Evolutionary conservation across 2,329 filamentous ascomycete genomes (phyloP), one percentile per base, ranked within the genome.

Genomic region (Endothia cerciana): DNA sequence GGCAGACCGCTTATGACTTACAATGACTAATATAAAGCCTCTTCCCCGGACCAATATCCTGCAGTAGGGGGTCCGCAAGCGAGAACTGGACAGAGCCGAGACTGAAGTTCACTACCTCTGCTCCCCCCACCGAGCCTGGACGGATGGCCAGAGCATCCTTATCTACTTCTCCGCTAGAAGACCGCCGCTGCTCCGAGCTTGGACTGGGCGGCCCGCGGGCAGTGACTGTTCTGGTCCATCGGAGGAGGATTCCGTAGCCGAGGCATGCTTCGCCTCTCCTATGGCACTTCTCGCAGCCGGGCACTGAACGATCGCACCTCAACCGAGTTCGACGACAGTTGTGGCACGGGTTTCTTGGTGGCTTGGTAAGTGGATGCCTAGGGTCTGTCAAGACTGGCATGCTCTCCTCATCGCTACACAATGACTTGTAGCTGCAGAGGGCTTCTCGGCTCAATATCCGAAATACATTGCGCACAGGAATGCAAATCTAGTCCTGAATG

Each of bases 301-400:
- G 87, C 60, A 83, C 77, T 41, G 86, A 88, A 67, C 83, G 81
- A 75, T 89, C 87, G 75, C 87, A 89, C 72, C 86, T 85, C 74
- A 86, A 81, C 70, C 87, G 83, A 72, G 82, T 82, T 65, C 82
- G 83, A 67, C 86, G 85, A 75, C 87, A 89, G 76, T 87, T 88
- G 76, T 89, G 85, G 74, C 87, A 89, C 67, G 83, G 72, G 71
- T 81, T 83, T 74, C 74, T 70, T 55, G 72, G 70, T 58, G 68
- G 36, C 30, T 61, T 60, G 17, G 53, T 28, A 22, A 36, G 40
- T 30, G 64, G 30, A 28, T 22, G 55, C 53, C 63, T 60, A 22
- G 40, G 36, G 43, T 47, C 41, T 22, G 19, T 40, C 30, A 49
- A 43, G 38, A n/a, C 43, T 62, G 60, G 62, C 65, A 65, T 67